Base-by-base conservation (phyloP, 139 green algal genomes). In the Mesotaenium endlicherianum region DNA sequence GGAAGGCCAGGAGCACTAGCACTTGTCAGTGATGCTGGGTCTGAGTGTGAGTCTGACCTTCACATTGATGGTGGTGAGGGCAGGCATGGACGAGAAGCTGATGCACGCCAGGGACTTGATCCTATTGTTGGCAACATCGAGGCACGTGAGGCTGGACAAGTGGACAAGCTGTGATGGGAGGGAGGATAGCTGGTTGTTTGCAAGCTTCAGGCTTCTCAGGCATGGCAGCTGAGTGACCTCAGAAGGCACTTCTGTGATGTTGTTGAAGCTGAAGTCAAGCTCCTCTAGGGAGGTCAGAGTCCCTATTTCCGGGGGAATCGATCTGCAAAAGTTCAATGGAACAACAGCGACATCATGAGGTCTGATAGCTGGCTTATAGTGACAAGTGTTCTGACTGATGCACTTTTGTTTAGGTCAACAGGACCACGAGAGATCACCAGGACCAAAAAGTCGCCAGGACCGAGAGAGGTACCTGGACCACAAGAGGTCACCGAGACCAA, bases 71-170 rank as follows among this genome's bases (percentile, higher is more conserved):
- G 70, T 76, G 6, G 45, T 70, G 39, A 79, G 47, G 6, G 70
- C 44, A 77, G 70, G 40, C 70, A 79, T 79, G 38, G 70, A 79
- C 47, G 70, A 76, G 31, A 79, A 60, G 39, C 17, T 31, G 31
- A 79, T 8, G 11, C 45, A 11, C 43, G 38, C 31, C 6, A 79
- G 47, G 6, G 70, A 79, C 17, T 31, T 79, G 5, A 79, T 11
- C 45, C 17, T 58, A 79, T 79, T 79, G 47, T 70, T 67, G 43
- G 70, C 45, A 70, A 79, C 70, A 14, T 79, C 70, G 11, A 79
- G 70, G 45, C 6, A 41, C 11, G 39, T 79, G 11, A 79, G 70
- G 8, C 47, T 69, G 44, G 11, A 5, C 8, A 79, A 60, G 5
- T 70, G 38, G 11, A 34, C 5, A 31, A 79, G 70, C 70, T 76